Percentiles rank a stretch among this genome's conserved stretches.
These are phyloP conservation scores for Pichia sp. DNA, from an alignment of 1,139 yeast genomes.

Conservation along the genomic window DNA sequence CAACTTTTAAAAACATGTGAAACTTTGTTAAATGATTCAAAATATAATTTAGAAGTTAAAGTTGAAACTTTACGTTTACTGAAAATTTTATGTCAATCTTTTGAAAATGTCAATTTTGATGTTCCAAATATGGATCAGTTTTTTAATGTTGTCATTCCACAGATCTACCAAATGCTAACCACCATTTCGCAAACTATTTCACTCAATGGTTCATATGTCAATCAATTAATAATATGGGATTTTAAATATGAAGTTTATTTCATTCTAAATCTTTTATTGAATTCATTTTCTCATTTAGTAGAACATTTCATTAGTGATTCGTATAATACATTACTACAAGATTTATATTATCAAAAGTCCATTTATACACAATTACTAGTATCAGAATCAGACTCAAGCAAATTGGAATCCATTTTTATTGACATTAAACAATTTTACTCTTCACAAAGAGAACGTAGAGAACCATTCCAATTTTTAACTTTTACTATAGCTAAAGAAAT, in stretches of 20 bases:
- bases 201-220: slow-evolving; percentile 1
- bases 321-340: slow-evolving; percentile 15
- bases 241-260: slow-evolving; percentile 24
- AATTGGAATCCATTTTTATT: slow-evolving; percentile 13
- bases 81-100: slow-evolving; percentile 45
- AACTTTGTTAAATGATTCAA: slow-evolving; percentile 33
- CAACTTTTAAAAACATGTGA: slow-evolving; percentile 46
- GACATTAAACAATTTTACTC: slow-evolving; percentile 22
- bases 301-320: slow-evolving; percentile 10
- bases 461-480: slow-evolving; percentile 21
- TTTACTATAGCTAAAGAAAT: slow-evolving; percentile 19
- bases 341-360: slow-evolving; percentile 16
- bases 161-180: slow-evolving; percentile 17
- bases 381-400: background rate
- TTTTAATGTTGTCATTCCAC: slow-evolving; percentile 21
- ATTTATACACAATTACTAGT: slow-evolving; percentile 19
- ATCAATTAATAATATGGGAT: slow-evolving; percentile 18
- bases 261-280: slow-evolving; percentile 20
- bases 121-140: slow-evolving; percentile 20
- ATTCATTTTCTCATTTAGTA: slow-evolving; percentile 20
- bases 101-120: slow-evolving; percentile 45
- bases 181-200: slow-evolving; percentile 6
- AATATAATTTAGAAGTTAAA: slow-evolving; percentile 33
- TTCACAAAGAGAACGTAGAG: slow-evolving; percentile 23
- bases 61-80: slow-evolving; percentile 47